These are phyloP conservation scores for Tulasnella sp. DNA, from an alignment of 768 basidiomycete species.

Conservation along the genomic window DNA sequence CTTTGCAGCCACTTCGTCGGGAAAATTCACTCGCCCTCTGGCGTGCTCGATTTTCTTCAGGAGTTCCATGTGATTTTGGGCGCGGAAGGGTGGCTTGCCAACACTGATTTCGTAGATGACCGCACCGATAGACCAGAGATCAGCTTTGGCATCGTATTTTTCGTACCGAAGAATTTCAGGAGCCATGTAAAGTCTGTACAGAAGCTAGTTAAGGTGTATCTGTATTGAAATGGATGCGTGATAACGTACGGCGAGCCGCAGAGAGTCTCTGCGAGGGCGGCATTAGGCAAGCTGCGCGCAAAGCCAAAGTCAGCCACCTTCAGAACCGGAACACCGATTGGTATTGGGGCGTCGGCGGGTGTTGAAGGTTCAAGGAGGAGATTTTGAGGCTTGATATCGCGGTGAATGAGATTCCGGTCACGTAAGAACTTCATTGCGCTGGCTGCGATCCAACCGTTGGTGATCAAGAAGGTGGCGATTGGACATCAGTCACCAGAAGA, in stretches of 20 bases:
- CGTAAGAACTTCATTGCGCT: conserved; percentile 89
- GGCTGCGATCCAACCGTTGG: conserved; percentile 34
- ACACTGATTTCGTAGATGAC: conserved; percentile 94
- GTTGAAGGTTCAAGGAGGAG: conserved; percentile 77
- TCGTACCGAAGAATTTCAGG: conserved; percentile 95
- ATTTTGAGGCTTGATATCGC: conserved; percentile 99
- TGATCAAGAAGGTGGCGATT: not conserved
- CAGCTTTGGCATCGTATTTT: conserved; percentile 96
- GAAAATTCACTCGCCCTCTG: conserved; percentile 79
- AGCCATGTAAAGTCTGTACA: conserved; percentile 87
- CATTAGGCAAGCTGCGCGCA: conserved; percentile 79
- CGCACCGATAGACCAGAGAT: conserved; percentile 96
- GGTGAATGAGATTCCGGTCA: conserved; percentile 79
- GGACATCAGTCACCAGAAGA: not conserved
- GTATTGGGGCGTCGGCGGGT: conserved; percentile 52
- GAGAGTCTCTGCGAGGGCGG: conserved; percentile 93
- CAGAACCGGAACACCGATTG: conserved; percentile 85
- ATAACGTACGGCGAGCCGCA: conserved; percentile 86
- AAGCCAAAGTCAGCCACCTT: conserved; percentile 99
- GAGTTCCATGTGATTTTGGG: conserved; percentile 91
- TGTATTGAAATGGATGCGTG: not conserved
- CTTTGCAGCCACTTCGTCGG: conserved; percentile 66
- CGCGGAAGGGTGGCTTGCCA: conserved; percentile 88
- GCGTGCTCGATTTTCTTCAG: conserved; percentile 84
- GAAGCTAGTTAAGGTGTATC: not conserved